Percentiles rank a stretch among this genome's conserved stretches.
phyloP scores from a whole-genome alignment of 306 rosid species.

The Corylus heterophylla region DNA sequence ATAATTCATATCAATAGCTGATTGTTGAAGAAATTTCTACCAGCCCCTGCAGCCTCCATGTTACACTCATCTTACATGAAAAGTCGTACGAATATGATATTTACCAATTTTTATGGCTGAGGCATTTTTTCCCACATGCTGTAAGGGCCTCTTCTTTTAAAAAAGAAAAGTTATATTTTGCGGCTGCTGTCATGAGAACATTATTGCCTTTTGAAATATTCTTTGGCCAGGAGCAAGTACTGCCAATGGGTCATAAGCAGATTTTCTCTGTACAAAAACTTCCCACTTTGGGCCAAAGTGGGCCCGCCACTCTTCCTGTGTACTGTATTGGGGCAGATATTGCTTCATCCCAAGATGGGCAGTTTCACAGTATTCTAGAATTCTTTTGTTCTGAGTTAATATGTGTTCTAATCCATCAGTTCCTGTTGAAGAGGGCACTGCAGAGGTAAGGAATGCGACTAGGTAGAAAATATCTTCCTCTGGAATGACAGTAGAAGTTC shows the following conservation, averaged over 20 bases:
- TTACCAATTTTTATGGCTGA: conserved; percentile 25
- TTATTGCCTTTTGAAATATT: conserved; percentile 70
- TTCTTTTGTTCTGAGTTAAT: conserved; percentile 75
- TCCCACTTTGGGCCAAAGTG: conserved; percentile 92
- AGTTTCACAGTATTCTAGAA: conserved; percentile 74
- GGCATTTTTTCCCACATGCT: conserved; percentile 29
- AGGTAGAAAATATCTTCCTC: conserved; percentile 85
- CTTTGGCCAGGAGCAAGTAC: conserved; percentile 87
- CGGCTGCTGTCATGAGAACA: conserved; percentile 43
- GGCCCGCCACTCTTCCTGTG: conserved; percentile 77
- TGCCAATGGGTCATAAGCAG: conserved; percentile 82
- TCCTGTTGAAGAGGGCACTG: conserved; percentile 76
- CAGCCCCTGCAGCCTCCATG: conserved; percentile 26
- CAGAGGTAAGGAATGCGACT: conserved; percentile 86
- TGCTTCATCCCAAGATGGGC: conserved; percentile 77
- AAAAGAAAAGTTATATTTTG: not conserved
- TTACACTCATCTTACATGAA: conserved; percentile 14
- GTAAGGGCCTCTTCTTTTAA: conserved; percentile 25
- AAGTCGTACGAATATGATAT: conserved; percentile 19
- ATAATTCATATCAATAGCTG: conserved; percentile 27
- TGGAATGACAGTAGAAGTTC: conserved; percentile 68
- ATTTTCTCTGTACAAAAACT: conserved; percentile 66
- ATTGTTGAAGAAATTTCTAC: conserved; percentile 28
- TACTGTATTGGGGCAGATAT: conserved; percentile 77
- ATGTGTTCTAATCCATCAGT: conserved; percentile 78